Evolutionary conservation across 371 early-diverging fungal genomes (phyloP).

Genomic region (Batrachochytrium dendrobatidis): DNA sequence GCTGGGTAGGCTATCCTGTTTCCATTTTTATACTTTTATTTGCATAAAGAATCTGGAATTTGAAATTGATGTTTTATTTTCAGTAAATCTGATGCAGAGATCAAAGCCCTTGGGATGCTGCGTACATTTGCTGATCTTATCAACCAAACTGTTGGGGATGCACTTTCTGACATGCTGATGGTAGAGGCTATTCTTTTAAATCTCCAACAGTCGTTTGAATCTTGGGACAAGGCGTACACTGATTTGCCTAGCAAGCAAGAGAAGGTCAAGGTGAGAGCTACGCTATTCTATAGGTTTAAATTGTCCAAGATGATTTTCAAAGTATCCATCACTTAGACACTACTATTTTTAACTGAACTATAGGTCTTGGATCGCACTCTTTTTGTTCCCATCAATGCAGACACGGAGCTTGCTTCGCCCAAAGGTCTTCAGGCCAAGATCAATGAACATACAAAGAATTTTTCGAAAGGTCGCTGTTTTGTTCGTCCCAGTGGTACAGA

Average conservation of each 20-base stretch:
- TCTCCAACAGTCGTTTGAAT: constrained; percentile 66
- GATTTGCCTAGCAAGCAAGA: constrained; percentile 90
- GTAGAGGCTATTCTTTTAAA: constrained; percentile 88
- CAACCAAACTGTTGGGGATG: constrained; percentile 99
- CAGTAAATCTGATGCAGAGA: constrained; percentile 69
- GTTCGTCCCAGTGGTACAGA: constrained; percentile 99
- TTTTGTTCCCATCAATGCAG: constrained; percentile 94
- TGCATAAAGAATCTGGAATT: not conserved
- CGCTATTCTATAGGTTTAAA: not conserved
- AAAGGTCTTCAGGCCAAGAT: constrained; percentile 85
- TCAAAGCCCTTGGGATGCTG: constrained; percentile 67
- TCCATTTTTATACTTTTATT: not conserved
- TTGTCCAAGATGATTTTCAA: not conserved
- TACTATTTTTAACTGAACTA: not conserved
- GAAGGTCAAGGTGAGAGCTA: constrained; percentile 66
- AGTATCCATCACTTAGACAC: not conserved
- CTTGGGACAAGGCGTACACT: constrained; percentile 92
- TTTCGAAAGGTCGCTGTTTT: constrained; percentile 82
- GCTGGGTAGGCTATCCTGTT: constrained; percentile 45
- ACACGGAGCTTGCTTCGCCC: constrained; percentile 84
- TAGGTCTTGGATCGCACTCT: constrained; percentile 72
- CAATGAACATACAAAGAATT: constrained; percentile 72
- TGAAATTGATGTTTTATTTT: constrained; percentile 2
- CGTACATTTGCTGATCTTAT: constrained; percentile 81
- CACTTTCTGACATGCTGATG: constrained; percentile 90